Evolutionary conservation across 2,329 filamentous ascomycete species (phyloP).

Genomic region (Epichloe elymi): DNA sequence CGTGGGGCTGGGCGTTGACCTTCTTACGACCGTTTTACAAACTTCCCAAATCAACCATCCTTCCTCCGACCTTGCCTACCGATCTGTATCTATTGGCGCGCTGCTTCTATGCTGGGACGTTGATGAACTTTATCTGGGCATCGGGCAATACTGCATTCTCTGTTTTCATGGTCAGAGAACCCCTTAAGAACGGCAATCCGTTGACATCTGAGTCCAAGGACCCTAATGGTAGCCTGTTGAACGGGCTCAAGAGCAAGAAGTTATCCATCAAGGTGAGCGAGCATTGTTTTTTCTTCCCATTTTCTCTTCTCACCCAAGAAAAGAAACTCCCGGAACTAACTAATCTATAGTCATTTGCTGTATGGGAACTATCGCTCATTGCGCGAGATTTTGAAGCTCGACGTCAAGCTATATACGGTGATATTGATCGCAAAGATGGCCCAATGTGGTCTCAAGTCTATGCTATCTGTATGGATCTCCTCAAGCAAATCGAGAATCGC

Average conservation of each 20-base stretch:
- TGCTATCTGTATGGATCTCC: constrained; percentile 51
- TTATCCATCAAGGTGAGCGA: constrained; percentile 52
- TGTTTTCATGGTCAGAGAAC: constrained; percentile 65
- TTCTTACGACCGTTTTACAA: constrained; percentile 63
- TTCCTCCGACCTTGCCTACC: constrained; percentile 44
- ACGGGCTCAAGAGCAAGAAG: constrained; percentile 74
- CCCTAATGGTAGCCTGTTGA: constrained; percentile 79
- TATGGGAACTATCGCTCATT: constrained; percentile 82
- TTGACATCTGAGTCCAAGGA: constrained; percentile 78
- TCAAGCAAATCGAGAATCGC: constrained; percentile 53
- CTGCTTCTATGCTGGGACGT: constrained; percentile 46
- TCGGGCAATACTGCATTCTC: constrained; percentile 66
- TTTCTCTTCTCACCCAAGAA: neutral
- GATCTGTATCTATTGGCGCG: constrained; percentile 41
- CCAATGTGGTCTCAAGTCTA: constrained; percentile 73
- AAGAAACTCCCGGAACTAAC: constrained; percentile 8
- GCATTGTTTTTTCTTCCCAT: neutral
- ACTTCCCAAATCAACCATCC: constrained; percentile 57
- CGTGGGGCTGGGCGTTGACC: constrained; percentile 58
- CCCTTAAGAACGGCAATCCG: constrained; percentile 72
- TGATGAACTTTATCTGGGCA: constrained; percentile 65
- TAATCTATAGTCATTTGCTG: constrained; percentile 55
- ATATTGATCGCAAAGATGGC: constrained; percentile 71
- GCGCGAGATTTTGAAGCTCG: constrained; percentile 61
- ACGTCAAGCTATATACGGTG: constrained; percentile 69